Base-by-base conservation (phyloP, 768 basidiomycete species). In the Ephemerocybe angulata region DNA sequence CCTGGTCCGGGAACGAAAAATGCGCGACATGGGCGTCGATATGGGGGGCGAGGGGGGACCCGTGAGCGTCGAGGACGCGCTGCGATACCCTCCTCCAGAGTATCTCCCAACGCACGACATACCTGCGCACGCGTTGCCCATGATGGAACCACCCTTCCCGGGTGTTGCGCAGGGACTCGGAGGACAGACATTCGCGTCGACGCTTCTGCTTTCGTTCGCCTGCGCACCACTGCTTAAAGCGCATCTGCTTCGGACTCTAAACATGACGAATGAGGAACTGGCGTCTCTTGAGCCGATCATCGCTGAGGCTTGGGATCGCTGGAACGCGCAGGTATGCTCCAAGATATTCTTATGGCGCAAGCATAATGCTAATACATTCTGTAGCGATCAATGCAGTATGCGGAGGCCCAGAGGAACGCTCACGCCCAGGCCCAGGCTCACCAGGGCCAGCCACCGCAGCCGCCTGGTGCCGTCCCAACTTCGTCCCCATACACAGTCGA, bases 251-350 rank as follows among this genome's bases (percentile, higher is more conserved):
- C 82, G 87, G 47, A 83, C 81, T 4, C 72, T 93, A 46, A 78
- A 80, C 58, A 85, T 92, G 82, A 83, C 87, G 27, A 83, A 82
- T 69, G 89, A 91, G 50, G 90, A 93, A 62, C 77, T 93, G 17
- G 84, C 83, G 2, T 83, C 86, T 10, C 71, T 93, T 48, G 87
- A 92, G 64, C 87, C 88, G 25, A 75, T 90, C 61, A 86, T 93
- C 43, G 89, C 90, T 4, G 85, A 87, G 42, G 89, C 89, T 17
- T 93, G 88, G 80, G 90, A 93, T 55, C 85, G 87, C 37, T 93
- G 90, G 90, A 86, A 92, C 62, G 82, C 84, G 60, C 85, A 86
- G 67, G 89, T 90, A 64, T 54, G 81, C 38, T 67, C 22, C 27
- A n/a, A n/a, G n/a, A n/a, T n/a, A n/a, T n/a, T n/a, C n/a, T n/a